These are phyloP conservation scores for Colletotrichum limetticola DNA, from an alignment of 2,329 filamentous ascomycete genomes.

Conservation along the genomic window DNA sequence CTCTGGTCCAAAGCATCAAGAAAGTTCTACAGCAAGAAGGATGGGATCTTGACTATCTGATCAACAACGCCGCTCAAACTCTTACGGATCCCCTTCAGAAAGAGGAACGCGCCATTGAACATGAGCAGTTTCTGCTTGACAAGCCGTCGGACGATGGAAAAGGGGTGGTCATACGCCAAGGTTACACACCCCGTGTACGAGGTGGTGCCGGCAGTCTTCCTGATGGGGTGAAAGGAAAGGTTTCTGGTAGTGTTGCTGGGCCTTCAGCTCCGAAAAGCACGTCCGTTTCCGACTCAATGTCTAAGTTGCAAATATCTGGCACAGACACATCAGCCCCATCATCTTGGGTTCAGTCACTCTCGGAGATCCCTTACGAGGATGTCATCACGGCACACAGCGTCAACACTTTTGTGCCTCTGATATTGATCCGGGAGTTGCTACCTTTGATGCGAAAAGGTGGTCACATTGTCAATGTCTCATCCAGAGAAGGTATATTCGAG, in stretches of 20 bases:
- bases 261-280: not conserved
- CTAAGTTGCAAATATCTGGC: not conserved
- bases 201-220: not conserved
- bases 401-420: slow-evolving; percentile 50
- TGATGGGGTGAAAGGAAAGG: too few relatives aligned
- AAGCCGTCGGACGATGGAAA: not conserved
- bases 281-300: not conserved
- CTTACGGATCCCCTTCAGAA: slow-evolving; percentile 46
- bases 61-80: slow-evolving; percentile 53
- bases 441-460: slow-evolving; percentile 40
- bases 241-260: too few relatives aligned
- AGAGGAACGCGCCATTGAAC: slow-evolving; percentile 42
- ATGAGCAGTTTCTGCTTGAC: slow-evolving; percentile 21
- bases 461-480: slow-evolving; percentile 48
- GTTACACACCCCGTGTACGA: not conserved
- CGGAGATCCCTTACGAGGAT: slow-evolving; percentile 51
- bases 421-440: slow-evolving; percentile 49
- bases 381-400: slow-evolving; percentile 49
- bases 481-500: slow-evolving; percentile 49
- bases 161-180: not conserved
- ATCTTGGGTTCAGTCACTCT: slow-evolving; percentile 47
- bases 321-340: slow-evolving; percentile 39
- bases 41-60: slow-evolving; percentile 43
- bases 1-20: slow-evolving; percentile 39
- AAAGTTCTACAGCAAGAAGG: slow-evolving; percentile 32